Evolutionary conservation across 2,329 filamentous ascomycete species (phyloP).

Genomic region (Arthrinium puccinioides): DNA sequence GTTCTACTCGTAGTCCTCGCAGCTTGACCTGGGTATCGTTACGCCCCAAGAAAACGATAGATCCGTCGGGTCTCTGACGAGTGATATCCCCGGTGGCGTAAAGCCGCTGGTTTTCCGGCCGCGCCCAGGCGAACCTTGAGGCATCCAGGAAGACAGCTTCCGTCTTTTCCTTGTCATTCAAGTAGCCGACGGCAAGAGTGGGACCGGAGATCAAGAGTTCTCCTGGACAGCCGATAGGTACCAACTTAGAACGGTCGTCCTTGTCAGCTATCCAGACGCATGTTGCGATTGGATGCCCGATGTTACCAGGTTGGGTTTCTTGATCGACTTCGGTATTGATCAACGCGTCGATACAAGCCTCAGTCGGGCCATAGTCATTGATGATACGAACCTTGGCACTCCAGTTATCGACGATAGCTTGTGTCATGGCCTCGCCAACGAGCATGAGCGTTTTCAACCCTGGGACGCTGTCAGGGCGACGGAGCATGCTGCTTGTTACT

Average conservation of each 20-base stretch:
- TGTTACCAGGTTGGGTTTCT: no score
- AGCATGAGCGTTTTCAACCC: background rate
- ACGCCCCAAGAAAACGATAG: slow-evolving; percentile 28
- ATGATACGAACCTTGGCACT: background rate
- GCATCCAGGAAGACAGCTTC: slow-evolving; percentile 28
- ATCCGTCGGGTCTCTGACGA: slow-evolving; percentile 17
- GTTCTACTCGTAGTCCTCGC: slow-evolving; percentile 37
- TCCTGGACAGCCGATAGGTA: slow-evolving; percentile 11
- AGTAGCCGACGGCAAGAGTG: slow-evolving; percentile 30
- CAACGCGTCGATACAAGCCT: no score
- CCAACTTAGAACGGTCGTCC: no score
- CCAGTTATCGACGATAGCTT: background rate
- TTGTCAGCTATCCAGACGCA: no score
- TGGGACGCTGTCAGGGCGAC: no score
- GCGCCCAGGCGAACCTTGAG: no score
- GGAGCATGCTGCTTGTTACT: no score
- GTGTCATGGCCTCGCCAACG: background rate
- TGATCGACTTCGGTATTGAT: no score
- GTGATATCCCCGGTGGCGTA: slow-evolving; percentile 27
- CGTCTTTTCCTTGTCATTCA: slow-evolving; percentile 30
- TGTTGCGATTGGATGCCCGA: no score
- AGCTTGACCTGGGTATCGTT: slow-evolving; percentile 42
- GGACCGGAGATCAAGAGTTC: slow-evolving; percentile 17
- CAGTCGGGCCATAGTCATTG: background rate
- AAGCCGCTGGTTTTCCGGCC: no score